Evolutionary conservation across 768 basidiomycete species (phyloP), one percentile per base, ranked within the genome.

Genomic region (Amanita molliuscula): DNA sequence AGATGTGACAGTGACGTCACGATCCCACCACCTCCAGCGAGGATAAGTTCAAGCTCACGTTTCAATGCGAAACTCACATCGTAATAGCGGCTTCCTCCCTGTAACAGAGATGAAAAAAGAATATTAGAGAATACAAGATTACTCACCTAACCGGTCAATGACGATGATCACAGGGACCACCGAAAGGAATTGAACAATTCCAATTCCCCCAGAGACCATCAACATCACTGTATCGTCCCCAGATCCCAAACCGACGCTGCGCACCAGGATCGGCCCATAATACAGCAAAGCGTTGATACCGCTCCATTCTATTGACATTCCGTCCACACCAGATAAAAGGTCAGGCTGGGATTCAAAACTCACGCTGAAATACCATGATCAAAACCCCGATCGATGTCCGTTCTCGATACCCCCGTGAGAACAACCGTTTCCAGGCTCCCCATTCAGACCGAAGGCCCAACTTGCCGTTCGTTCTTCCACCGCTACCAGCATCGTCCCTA

Each of bases 321-420:
- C 40, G 2, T 34, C 29, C 23, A 23, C n/a, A n/a, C n/a, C n/a
- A n/a, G n/a, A n/a, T n/a, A 23, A 2, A 23, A 23, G 23, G 23
- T 23, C 23, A 23, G n/a, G n/a, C 23, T 23, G 23, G 29, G 29
- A 31, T 31, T n/a, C n/a, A n/a, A n/a, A 15, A 65, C 81, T 35
- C 55, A 87, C 88, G 88, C 64, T 91, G 88, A 57, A 89, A 90
- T 46, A 86, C 78, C 82, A 88, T 88, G 56, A 88, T 76, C 59
- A 80, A 63, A 6, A 87, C 69, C 2, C 85, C 87, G 34, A 89
- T 76, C 59, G 76, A 62, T 0, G 88, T 89, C 29, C 86, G 72
- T 47, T 72, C 67, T 13, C 77, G 64, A 58, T 82, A 81, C 48
- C 73, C 74, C 1, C 56, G 59, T 6, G 64, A 64, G 50, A 85